Percentiles rank a stretch among this genome's conserved stretches.
Conservation (phyloP, 106 monocot species). For the Apostasia ramifera region DNA sequence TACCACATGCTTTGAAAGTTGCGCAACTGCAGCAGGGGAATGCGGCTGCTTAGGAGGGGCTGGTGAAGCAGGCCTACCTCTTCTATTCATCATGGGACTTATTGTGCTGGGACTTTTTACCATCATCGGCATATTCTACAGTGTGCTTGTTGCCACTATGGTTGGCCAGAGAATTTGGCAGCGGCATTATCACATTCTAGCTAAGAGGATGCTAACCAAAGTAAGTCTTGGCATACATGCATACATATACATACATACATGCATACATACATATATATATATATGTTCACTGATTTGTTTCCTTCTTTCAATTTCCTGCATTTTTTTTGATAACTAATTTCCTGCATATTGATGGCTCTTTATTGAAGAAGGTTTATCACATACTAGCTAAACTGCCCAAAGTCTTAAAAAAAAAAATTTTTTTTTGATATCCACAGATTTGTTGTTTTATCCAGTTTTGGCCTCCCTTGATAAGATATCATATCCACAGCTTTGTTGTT, state of each 20-base stretch:
- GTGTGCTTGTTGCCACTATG: slow-evolving; percentile 92
- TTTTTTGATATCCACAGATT: too few relatives aligned
- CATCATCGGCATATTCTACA: slow-evolving; percentile 89
- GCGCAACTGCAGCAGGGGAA: slow-evolving; percentile 68
- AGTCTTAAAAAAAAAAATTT: too few relatives aligned
- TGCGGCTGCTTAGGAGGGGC: slow-evolving; percentile 89
- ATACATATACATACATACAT: neutral
- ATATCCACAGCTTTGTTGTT: too few relatives aligned
- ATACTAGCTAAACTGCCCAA: too few relatives aligned
- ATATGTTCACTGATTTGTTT: neutral
- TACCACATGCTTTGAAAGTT: slow-evolving; percentile 81
- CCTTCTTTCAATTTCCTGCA: neutral
- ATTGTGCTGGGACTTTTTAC: slow-evolving; percentile 79
- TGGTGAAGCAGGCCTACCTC: slow-evolving; percentile 62
- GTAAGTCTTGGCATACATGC: slow-evolving; percentile 18
- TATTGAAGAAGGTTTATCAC: too few relatives aligned
- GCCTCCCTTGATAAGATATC: too few relatives aligned
- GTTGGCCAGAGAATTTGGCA: slow-evolving; percentile 97
- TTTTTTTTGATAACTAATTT: too few relatives aligned
- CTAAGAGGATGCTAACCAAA: slow-evolving; percentile 90
- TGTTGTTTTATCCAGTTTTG: too few relatives aligned
- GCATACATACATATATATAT: neutral
- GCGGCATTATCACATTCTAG: slow-evolving; percentile 93
- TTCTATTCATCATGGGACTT: slow-evolving; percentile 79
- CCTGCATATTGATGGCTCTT: too few relatives aligned